Conservation (phyloP, 331 rosid genomes). For the Malus hybrid region DNA sequence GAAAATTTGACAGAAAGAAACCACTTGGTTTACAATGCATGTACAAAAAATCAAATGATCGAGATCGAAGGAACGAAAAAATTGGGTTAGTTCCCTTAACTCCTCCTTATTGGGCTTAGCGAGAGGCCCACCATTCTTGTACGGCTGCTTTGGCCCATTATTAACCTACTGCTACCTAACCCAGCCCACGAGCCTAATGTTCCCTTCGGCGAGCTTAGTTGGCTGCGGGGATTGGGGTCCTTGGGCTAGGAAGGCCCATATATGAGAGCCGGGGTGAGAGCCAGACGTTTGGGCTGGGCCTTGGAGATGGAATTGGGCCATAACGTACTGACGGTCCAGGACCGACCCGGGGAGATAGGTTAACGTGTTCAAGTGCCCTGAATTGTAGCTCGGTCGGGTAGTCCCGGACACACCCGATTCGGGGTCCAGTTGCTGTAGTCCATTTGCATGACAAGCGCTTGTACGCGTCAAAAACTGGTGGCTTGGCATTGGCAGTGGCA, state of each 20-base stretch:
- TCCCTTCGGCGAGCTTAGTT: conserved; percentile 1
- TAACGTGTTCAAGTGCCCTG: conserved; percentile 81
- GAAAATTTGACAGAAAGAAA: background rate
- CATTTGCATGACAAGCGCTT: conserved; percentile 70
- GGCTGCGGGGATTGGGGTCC: conserved; percentile 37
- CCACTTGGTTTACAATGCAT: background rate
- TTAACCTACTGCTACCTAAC: background rate
- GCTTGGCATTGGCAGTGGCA: conserved; percentile 10
- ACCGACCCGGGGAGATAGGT: conserved; percentile 62
- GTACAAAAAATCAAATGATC: conserved; percentile 6
- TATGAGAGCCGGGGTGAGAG: conserved; percentile 62
- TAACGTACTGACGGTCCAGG: conserved; percentile 13
- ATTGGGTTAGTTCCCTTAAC: background rate
- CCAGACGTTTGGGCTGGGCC: conserved; percentile 88
- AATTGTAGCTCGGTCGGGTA: conserved; percentile 67
- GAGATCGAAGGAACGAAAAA: background rate
- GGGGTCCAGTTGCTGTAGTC: conserved; percentile 78
- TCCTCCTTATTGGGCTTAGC: background rate
- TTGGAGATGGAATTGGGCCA: conserved; percentile 93
- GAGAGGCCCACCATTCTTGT: background rate
- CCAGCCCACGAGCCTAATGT: background rate
- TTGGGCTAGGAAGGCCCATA: conserved; percentile 88
- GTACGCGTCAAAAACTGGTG: conserved; percentile 22
- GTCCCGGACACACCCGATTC: conserved; percentile 94
- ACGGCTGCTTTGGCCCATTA: background rate